Base-by-base conservation (phyloP, 2,329 filamentous ascomycete genomes). In the Mycosphaerella sp. region DNA sequence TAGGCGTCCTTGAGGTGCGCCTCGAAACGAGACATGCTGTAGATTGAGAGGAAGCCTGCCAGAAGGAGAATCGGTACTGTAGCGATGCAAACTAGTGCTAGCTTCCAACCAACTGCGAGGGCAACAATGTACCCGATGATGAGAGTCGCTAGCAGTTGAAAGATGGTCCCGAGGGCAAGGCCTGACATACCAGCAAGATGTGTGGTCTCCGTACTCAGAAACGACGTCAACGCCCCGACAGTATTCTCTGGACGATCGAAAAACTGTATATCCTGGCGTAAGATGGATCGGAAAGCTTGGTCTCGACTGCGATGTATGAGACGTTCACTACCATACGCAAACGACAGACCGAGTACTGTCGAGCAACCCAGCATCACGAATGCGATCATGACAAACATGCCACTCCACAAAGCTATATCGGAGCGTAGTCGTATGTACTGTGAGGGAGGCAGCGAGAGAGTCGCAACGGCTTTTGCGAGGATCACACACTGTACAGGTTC, bases 241-340 rank as follows among this genome's bases (percentile, higher is more conserved):
- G 68, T 70, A 40, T 71, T 70, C 3, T 68, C 69, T 7, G 69
- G 66, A 42, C 76, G 78, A 67, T 96, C 91, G 46, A 95, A 97
- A 68, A 89, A 96, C 21, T 81, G 74, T 50, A 95, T 89, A 56
- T 96, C 91, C 69, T 96, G 90, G 53, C 89, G 86, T 44, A 96
- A 80, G 72, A 96, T 87, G 16, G 84, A 78, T 25, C 89, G 78
- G 73, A 97, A 95, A 6, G 89, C 86, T 50, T 76, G 76, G 67
- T 89, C 81, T 61, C 91, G 81, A 3, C 90, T 87, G 16, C 89
- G 83, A 64, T 87, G 86, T 49, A 95, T 79, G 17, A 96, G 78
- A 36, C 81, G 79, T 71, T 93, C 87, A 7, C 88, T 91, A 70
- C 86, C 89, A 62, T 82, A 81, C 14, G 87, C 89, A 60, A 96